Base-by-base conservation (phyloP, 805 yeast genomes). In the Nakazawaea pomicola region DNA sequence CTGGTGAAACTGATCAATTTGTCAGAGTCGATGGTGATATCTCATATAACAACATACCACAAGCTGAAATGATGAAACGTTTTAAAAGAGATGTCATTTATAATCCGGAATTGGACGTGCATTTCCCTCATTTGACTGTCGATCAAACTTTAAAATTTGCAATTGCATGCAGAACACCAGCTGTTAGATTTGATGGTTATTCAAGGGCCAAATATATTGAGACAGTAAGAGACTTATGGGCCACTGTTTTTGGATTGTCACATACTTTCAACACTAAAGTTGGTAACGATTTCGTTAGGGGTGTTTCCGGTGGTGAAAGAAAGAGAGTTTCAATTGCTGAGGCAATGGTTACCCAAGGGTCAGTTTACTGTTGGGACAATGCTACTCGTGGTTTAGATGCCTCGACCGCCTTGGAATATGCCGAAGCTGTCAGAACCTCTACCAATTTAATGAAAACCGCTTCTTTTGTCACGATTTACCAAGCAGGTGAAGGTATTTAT, bases 301-400 rank as follows among this genome's bases (percentile, higher is more conserved):
- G 86, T 59, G 76, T 80, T 34, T 78, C 84, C 27, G 86, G 86
- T 53, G 86, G 86, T 61, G 83, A 80, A 62, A 64, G 86, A 51
- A 80, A 80, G 61, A 75, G 86, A 64, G 84, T 79, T 18, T 77
- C 84, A 4, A 72, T 80, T 50, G 85, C 81, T 3, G 86, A 80
- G 58, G 83, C 76, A 3, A 68, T 74, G 51, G 68, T 74, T 24
- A 64, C 72, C 53, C 66, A 73, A 40, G 79, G 74, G 7, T 62
- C 75, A 6, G 64, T 78, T 17, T 77, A 67, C 49, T 76, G 83
- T 47, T 79, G 80, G 75, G 86, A 79, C 61, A 80, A 79, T 50
- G 80, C 84, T 18, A 80, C 86, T 14, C 70, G 85, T 60, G 86
- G 86, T 58, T 65, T 79, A 49, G 86, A 79, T 61, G 74, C 85